Percentiles rank a stretch among this genome's conserved stretches.
phyloP scores from a whole-genome alignment of 169 alveolate genomes.

The Sarcocystis neurona region DNA sequence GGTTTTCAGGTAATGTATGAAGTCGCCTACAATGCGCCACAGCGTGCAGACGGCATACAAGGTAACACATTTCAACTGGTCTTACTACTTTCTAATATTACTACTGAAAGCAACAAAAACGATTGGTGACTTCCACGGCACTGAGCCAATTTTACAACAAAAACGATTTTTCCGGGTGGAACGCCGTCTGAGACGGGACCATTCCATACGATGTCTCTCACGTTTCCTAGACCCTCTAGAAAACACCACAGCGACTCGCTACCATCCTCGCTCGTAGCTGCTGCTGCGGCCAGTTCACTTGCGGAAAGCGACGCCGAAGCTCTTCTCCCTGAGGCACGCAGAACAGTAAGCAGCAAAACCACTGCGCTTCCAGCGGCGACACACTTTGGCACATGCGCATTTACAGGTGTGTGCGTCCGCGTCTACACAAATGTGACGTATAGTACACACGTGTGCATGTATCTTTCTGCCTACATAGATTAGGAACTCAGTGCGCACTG shows the following conservation, averaged over 20 bases:
- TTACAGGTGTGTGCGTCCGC: neutral
- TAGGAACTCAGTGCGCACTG: neutral
- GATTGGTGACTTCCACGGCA: too few relatives aligned
- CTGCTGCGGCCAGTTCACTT: slow-evolving; percentile 13
- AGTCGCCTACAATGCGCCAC: too few relatives aligned
- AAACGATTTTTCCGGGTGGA: too few relatives aligned
- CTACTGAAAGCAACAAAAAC: too few relatives aligned
- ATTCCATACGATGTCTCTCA: too few relatives aligned
- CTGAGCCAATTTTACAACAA: too few relatives aligned
- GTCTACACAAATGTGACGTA: neutral
- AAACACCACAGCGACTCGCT: neutral
- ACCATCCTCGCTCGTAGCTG: slow-evolving; percentile 3
- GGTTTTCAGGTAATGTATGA: too few relatives aligned
- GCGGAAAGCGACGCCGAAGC: neutral
- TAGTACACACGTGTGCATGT: neutral
- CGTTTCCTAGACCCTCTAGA: too few relatives aligned
- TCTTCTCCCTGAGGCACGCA: neutral
- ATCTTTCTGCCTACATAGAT: neutral
- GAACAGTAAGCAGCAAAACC: neutral
- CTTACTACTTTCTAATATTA: too few relatives aligned
- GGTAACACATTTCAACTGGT: too few relatives aligned
- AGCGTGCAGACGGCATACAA: too few relatives aligned
- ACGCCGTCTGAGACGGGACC: too few relatives aligned
- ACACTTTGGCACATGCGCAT: neutral
- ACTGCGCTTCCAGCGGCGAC: neutral